Evolutionary conservation across 2,329 filamentous ascomycete species (phyloP), one percentile per base, ranked within the genome.

Genomic region (Teratosphaeriaceae sp.): DNA sequence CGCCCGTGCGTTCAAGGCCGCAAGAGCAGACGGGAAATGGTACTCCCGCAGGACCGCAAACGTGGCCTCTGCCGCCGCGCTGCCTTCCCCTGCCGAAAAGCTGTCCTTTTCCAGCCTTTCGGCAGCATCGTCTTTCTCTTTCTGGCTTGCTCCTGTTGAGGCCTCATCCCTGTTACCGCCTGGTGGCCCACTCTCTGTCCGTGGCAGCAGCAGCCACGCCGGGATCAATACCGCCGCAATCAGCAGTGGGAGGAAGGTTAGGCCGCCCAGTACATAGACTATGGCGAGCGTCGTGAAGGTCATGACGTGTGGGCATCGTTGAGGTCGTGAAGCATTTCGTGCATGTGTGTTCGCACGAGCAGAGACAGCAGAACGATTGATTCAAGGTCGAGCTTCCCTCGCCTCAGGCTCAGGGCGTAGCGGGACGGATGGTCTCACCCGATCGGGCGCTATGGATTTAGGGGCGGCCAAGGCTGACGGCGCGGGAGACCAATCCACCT

Each of bases 201-300:
- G 40, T 19, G 57, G 59, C 41, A 87, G 74, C 11, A 80, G 79
- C 45, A 83, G 68, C 69, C 88, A 82, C 52, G 79, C 79, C 63
- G 88, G 79, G 24, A 79, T 61, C 41, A 89, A 60, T 43, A 86
- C 56, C 37, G 76, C 65, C 35, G 68, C 61, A 40, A 89, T 49
- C 46, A 88, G 56, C 3, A 94, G 70, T 22, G 89, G 89, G 45
- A 95, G 62, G 62, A 96, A 90, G 45, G 89, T 95, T 59, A 96
- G 64, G 57, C 89, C 90, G 65, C 89, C 89, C 46, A 94, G 68
- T 52, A 94, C 63, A 72, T 95, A 96, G 63, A 84, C 76, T 59
- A 84, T 65, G 52, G 94, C 71, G 59, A 90, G 81, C 55, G 65
- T 66, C 51, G 59, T 61, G 57, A 76, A 60, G 46, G 55, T 57